Evolutionary conservation across 176 grass and related monocot species (phyloP), one percentile per base, ranked within the genome.

Genomic region (Aegilops speltoides): DNA sequence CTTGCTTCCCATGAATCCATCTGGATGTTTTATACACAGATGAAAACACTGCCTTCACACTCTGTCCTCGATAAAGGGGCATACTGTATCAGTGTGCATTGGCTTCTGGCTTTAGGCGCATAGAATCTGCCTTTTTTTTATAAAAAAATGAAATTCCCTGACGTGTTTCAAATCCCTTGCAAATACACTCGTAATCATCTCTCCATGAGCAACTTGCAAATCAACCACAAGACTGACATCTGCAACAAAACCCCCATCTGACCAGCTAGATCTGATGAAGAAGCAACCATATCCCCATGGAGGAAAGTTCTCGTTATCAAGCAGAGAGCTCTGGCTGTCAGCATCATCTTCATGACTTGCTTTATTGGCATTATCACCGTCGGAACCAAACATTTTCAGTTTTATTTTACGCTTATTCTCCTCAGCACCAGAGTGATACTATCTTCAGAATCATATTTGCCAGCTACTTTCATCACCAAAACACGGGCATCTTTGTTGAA

Each of bases 41-140:
- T 41, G 93, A 93, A 32, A 87, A 91, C 24, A 84, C 91, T 71
- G 95, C 93, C 83, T 85, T 91, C 57, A 98, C 93, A 52, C 83
- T 91, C 68, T 98, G 95, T 82, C 95, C 95, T 37, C 89, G 95
- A 84, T 98, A 98, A 65, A 95, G 13, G 93, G 93, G 61, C 89
- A 98, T 75, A 72, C 85, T 57, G 91, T 63, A 64, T 98, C 89
- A 25, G 87, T 87, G 68, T 93, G 72, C 64, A 89, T 38, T 48
- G 91, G 93, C 70, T 85, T 85, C 25, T 29, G 67, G 85, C 54
- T 60, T 89, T 60, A 95, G 77, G 23, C 85, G 88, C 86, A 87
- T 90, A 41, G 89, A 87, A 88, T 98, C 93, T 63, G 91, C 93
- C 4, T 6, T 36, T 36, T 36, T 36, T 36, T 36, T 6, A 36